Base-by-base conservation (phyloP, 2,329 filamentous ascomycete species). In the Phoma herbarum region DNA sequence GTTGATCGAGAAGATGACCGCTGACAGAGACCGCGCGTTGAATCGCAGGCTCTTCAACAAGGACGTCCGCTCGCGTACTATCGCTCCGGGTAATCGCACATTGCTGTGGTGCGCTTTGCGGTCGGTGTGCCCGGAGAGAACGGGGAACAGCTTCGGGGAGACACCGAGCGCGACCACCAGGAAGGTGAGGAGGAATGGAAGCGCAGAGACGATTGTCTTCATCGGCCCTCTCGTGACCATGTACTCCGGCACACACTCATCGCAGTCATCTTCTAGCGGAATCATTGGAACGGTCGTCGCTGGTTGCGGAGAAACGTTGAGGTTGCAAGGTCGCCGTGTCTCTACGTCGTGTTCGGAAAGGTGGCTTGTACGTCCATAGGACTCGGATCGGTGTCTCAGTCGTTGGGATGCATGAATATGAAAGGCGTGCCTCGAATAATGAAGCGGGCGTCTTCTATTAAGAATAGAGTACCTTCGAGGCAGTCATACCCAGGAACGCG, bases 171-270 rank as follows among this genome's bases (percentile, higher is more conserved):
- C 85, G 64, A 90, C 85, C 49, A 85, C 70, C 62, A 86, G 64
- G 76, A 94, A 94, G 35, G 91, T 90, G 58, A 87, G 75, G 58
- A 91, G 74, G 75, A 95, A 92, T 0, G 91, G 91, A 3, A 85
- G 75, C 10, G 85, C 83, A 23, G 91, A 86, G 57, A 91, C 83
- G 48, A 88, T 66, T 35, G 87, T 74, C 29, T 82, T 79, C 43
- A 83, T 78, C 33, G 83, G 69, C 29, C 83, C 78, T 42, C 75
- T 76, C 52, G 73, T 65, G 39, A 77, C 70, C 31, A 67, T 63
- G 67, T 80, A 81, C 60, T 81, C 79, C 70, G 88, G 89, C 59
- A 81, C 79, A 77, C 86, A 86, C 69, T 84, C 83, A 74, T 82
- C 82, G 81, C 87, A 90, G 60, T 81, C 80, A 66, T 77, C 74